Evolutionary conservation across 1,284 basidiomycete species (phyloP).

Genomic region (Leccinum pallidistipes): DNA sequence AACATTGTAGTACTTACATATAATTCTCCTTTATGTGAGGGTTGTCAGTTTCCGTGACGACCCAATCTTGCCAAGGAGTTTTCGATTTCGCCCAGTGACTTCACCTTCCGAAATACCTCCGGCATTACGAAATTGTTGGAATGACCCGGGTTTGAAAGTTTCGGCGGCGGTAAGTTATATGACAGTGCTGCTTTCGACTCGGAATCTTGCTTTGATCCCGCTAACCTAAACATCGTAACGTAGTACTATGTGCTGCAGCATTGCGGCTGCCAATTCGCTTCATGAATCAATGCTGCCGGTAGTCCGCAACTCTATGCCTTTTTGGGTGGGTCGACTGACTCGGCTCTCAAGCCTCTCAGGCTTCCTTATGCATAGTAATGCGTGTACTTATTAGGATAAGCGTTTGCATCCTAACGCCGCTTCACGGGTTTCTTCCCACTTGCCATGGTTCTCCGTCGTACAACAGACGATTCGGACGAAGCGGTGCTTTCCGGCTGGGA

Average conservation of each 20-base stretch:
- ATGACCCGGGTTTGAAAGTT: background rate
- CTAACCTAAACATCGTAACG: background rate
- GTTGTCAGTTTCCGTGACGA: background rate
- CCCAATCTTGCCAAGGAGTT: no score
- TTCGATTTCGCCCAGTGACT: no score
- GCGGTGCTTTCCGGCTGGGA: background rate
- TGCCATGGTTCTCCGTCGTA: background rate
- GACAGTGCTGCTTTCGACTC: background rate
- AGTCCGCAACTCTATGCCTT: background rate
- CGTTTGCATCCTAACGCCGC: background rate
- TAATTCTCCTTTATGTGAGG: no score
- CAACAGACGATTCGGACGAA: background rate
- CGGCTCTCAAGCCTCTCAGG: no score
- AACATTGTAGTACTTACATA: no score
- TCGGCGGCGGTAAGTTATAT: background rate
- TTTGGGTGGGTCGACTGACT: background rate
- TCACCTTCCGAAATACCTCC: no score
- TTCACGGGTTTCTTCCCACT: background rate
- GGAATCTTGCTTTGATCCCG: background rate
- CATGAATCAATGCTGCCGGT: no score
- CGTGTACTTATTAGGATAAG: no score
- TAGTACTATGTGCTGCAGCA: background rate
- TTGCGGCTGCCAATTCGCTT: no score
- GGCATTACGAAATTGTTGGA: no score
- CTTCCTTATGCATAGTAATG: no score